Conservation (phyloP, 495 filamentous ascomycete genomes). For the Echria macrotheca region DNA sequence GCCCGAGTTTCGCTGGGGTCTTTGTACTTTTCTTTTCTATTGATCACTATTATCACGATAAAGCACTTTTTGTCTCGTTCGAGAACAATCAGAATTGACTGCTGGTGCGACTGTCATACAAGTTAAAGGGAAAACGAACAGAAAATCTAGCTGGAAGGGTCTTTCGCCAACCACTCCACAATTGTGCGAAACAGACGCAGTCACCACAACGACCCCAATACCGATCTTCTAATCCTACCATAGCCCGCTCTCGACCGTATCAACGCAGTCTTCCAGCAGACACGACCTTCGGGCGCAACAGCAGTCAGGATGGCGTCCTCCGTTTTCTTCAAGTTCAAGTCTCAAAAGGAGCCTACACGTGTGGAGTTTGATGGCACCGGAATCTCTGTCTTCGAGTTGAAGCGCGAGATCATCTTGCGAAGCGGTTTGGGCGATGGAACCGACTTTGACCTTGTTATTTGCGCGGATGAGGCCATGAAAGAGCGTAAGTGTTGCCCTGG, state of each 20-base stretch:
- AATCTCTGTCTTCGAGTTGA: conserved; percentile 97
- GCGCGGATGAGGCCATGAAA: conserved; percentile 73
- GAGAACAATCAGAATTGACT: conserved; percentile 58
- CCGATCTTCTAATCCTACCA: conserved; percentile 32
- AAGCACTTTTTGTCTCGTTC: conserved; percentile 36
- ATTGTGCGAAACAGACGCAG: conserved; percentile 25
- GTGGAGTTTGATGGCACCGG: conserved; percentile 97
- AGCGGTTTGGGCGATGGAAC: conserved; percentile 91
- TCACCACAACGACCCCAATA: conserved; percentile 16
- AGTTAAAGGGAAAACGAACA: conserved; percentile 35
- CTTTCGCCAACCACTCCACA: conserved; percentile 24
- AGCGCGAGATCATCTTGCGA: conserved; percentile 93
- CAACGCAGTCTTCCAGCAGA: conserved; percentile 2
- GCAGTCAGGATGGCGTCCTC: conserved; percentile 79
- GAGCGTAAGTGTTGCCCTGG: conserved; percentile 67
- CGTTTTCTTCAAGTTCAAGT: conserved; percentile 99
- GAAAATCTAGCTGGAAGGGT: conserved; percentile 10
- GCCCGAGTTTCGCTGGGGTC: conserved; percentile 23
- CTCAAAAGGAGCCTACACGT: conserved; percentile 87
- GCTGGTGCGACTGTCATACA: conserved; percentile 39
- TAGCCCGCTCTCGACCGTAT: too few relatives aligned
- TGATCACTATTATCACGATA: conserved; percentile 27
- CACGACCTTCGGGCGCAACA: conserved; percentile 8
- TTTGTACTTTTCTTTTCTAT: conserved; percentile 36
- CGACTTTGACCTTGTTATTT: conserved; percentile 94